phyloP scores from a whole-genome alignment of 2,329 filamentous ascomycete genomes.

The Paecilomyces dactylethromorphus region DNA sequence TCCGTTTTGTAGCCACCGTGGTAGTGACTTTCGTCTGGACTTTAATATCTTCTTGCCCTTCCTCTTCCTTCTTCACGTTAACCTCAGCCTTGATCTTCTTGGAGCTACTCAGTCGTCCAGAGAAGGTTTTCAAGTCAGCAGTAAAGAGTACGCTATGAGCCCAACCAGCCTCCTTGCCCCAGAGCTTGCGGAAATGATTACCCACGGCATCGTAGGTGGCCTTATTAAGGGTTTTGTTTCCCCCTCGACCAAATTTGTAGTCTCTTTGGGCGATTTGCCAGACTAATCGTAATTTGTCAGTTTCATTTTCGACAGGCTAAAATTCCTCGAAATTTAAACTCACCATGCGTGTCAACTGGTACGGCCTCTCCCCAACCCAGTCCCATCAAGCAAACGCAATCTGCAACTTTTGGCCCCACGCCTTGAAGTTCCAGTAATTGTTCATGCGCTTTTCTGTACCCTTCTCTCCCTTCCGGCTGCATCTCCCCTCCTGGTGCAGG shows the following conservation, averaged over 20 bases:
- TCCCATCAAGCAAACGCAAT: slow-evolving; percentile 95
- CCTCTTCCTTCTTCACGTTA: slow-evolving; percentile 22
- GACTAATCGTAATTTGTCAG: slow-evolving; percentile 43
- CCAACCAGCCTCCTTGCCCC: slow-evolving; percentile 94
- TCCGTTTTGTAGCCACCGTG: slow-evolving; percentile 16
- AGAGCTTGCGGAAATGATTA: slow-evolving; percentile 79
- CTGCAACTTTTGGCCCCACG: slow-evolving; percentile 93
- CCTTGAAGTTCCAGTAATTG: slow-evolving; percentile 72
- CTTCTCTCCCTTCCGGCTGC: slow-evolving; percentile 49
- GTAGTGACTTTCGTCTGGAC: slow-evolving; percentile 21
- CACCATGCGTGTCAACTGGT: slow-evolving; percentile 85
- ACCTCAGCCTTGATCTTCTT: slow-evolving; percentile 31
- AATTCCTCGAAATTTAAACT: slow-evolving; percentile 9
- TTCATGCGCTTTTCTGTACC: slow-evolving; percentile 74
- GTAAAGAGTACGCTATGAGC: slow-evolving; percentile 96
- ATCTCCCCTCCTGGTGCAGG: slow-evolving; percentile 41
- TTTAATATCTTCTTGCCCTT: slow-evolving; percentile 18
- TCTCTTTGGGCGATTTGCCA: slow-evolving; percentile 98
- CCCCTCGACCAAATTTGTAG: slow-evolving; percentile 82
- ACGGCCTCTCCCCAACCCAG: slow-evolving; percentile 93
- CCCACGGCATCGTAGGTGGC: slow-evolving; percentile 83
- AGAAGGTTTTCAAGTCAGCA: slow-evolving; percentile 80
- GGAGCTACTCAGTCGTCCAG: slow-evolving; percentile 51
- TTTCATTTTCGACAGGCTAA: not conserved
- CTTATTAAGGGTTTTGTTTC: slow-evolving; percentile 80